Evolutionary conservation across 306 rosid genomes (phyloP).

Genomic region (Citrullus amarus): DNA sequence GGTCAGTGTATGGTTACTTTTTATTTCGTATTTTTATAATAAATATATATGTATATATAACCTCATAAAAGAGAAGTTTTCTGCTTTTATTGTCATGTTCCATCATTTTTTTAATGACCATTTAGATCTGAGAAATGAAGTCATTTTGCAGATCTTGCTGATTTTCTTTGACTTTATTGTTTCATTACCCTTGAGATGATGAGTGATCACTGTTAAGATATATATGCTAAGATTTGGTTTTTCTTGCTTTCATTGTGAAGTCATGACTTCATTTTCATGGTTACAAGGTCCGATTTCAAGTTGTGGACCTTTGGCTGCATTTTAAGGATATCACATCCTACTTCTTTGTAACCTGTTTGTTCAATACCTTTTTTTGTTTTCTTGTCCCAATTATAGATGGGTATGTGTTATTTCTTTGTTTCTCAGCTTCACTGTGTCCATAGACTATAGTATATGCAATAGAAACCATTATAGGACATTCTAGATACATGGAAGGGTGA

Average conservation of each 20-base stretch:
- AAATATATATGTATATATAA: too few relatives aligned
- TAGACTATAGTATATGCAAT: not conserved
- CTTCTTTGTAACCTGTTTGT: not conserved
- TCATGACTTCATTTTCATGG: not conserved
- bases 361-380: not conserved
- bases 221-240: not conserved
- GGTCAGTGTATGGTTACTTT: conserved; percentile 28
- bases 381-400: not conserved
- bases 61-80: not conserved
- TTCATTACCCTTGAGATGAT: not conserved
- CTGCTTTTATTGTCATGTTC: not conserved
- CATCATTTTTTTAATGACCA: not conserved
- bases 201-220: not conserved
- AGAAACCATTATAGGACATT: not conserved
- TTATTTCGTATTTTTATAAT: not conserved
- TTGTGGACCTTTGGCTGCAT: conserved; percentile 24
- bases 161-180: not conserved
- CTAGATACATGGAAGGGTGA: not conserved
- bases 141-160: not conserved
- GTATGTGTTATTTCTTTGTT: not conserved
- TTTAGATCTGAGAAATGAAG: not conserved
- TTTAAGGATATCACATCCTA: conserved; percentile 31
- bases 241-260: not conserved
- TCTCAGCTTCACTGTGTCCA: not conserved
- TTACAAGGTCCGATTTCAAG: not conserved